Evolutionary conservation across 2,329 filamentous ascomycete species (phyloP), one percentile per base, ranked within the genome.

Genomic region (Botryotinia globosa): DNA sequence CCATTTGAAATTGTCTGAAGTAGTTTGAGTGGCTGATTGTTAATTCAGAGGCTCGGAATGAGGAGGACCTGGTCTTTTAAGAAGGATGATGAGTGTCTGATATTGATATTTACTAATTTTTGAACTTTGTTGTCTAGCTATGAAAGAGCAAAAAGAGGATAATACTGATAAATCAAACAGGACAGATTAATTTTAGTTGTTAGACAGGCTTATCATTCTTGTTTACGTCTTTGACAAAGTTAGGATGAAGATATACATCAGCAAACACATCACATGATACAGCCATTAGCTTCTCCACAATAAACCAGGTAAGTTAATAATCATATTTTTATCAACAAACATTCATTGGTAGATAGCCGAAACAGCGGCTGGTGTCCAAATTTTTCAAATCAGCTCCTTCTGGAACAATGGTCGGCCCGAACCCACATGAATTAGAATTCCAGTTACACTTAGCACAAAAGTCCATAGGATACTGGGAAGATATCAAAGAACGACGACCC

Each of bases 401-500:
- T 39, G 61, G 61, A 63, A 42, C 8, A 63, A 63, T 44, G 14
- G 61, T 63, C 61, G 61, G 61, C 7, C 61, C 61, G 61, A 42
- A 10, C 4, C 37, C 25, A 44, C 22, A 63, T 42, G 37, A 29
- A 29, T 20, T 44, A 18, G 37, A 20, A 39, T 63, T 62, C 37
- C 12, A 29, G 39, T 9, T 44, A 10, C 37, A 63, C 3, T 14
- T 61, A 10, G 34, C 34, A 61, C 34, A 37, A 25, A 61, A 61
- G 34, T 61, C 34, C 1, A n/a, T 29, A 10, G n/a, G 37, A 0
- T 29, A 44, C 18, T 42, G 37, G 58, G 37, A 63, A 42, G 59
- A 63, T 44, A 63, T 63, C 25, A 42, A 44, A 63, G 37, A 63
- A 63, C 61, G 14, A 44, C 61, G 37, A 16, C 59, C 61, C 61